Percentiles rank a stretch among this genome's conserved stretches.
phyloP scores from a whole-genome alignment of 176 grass and related monocot species.

The Avena insularis region DNA sequence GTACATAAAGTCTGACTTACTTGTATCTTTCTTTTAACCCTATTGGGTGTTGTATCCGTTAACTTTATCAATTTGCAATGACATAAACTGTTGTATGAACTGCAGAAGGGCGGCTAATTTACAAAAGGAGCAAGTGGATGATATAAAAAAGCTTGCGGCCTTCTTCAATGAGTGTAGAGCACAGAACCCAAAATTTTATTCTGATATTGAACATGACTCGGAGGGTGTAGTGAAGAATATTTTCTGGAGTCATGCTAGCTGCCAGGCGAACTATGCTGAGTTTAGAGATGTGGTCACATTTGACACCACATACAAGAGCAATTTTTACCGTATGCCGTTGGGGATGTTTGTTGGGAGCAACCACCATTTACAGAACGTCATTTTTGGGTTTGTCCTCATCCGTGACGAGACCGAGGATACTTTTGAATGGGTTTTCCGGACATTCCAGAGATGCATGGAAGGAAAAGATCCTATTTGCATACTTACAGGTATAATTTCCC shows the following conservation, averaged over 20 bases:
- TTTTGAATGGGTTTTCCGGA: neutral
- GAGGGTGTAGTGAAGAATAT: neutral
- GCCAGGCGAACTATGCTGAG: neutral
- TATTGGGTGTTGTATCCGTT: too few relatives aligned
- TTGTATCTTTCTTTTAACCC: too few relatives aligned
- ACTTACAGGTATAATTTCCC: neutral
- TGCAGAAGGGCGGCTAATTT: neutral
- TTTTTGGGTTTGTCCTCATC: neutral
- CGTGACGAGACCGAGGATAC: neutral
- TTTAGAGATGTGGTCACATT: slow-evolving; percentile 6
- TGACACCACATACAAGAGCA: slow-evolving; percentile 4
- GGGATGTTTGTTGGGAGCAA: neutral
- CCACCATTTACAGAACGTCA: slow-evolving; percentile 6
- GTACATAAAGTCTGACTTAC: neutral
- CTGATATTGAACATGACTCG: neutral
- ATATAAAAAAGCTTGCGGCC: neutral
- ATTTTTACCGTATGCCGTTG: neutral
- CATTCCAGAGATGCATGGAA: neutral
- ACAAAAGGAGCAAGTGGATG: neutral
- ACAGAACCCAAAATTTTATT: neutral
- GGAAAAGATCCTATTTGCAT: neutral
- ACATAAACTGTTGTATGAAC: neutral
- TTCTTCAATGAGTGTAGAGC: neutral
- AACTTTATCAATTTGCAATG: neutral
- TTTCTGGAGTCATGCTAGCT: slow-evolving; percentile 8